Evolutionary conservation across 2,329 filamentous ascomycete genomes (phyloP).

Genomic region (Stemphylium beticola): DNA sequence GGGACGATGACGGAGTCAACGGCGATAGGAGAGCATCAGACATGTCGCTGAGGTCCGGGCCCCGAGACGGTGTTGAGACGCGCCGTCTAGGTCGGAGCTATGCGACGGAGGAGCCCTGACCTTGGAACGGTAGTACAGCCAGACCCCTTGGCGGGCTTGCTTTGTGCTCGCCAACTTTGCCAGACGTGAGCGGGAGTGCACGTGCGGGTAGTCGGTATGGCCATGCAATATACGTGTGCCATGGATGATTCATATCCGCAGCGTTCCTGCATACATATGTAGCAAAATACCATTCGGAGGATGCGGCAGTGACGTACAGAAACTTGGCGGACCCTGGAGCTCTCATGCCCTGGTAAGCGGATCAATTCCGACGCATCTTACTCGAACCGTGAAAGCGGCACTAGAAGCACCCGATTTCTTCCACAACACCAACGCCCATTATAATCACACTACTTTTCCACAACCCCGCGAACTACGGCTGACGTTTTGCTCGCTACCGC

Average conservation of each 20-base stretch:
- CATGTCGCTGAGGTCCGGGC: slow-evolving; percentile 4
- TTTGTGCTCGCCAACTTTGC: slow-evolving; percentile 5
- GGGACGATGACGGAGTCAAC: slow-evolving; percentile 11
- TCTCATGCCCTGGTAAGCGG: slow-evolving; percentile 12
- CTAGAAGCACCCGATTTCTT: slow-evolving; percentile 18
- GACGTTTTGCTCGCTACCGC: slow-evolving; percentile 26
- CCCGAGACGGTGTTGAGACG: slow-evolving; percentile 17
- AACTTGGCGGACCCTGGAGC: slow-evolving; percentile 9
- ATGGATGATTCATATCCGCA: not conserved
- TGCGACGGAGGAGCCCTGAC: slow-evolving; percentile 25
- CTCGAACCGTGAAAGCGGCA: slow-evolving; percentile 10
- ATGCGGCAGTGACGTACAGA: slow-evolving; percentile 15
- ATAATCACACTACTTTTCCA: slow-evolving; percentile 13
- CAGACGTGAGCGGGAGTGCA: not conserved
- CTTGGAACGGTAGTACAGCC: slow-evolving; percentile 2
- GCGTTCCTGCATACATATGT: slow-evolving; percentile 19
- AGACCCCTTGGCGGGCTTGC: slow-evolving; percentile 11
- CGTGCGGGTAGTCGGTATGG: not conserved
- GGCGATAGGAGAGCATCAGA: slow-evolving; percentile 5
- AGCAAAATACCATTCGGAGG: not conserved
- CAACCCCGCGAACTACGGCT: slow-evolving; percentile 12
- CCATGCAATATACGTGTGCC: too few species aligned
- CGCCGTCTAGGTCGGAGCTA: slow-evolving; percentile 9
- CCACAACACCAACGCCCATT: slow-evolving; percentile 18
- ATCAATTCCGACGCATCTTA: slow-evolving; percentile 13